A percentile compares a stretch with the other conserved stretches of the same genome.
phyloP scores from a whole-genome alignment of 202 grass and related monocot species.

The Miscanthus sacchariflorus region DNA sequence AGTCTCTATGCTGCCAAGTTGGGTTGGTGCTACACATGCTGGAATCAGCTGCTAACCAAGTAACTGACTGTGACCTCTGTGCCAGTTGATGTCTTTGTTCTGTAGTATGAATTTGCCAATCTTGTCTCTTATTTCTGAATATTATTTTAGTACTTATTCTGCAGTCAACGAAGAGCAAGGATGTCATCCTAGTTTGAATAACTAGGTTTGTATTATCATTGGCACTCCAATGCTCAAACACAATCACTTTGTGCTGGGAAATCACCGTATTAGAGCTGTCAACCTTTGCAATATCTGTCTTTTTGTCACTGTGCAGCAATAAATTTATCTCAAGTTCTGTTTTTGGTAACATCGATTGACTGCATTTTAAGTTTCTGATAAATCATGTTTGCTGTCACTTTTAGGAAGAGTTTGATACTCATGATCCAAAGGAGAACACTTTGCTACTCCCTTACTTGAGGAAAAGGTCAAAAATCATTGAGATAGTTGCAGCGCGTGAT shows the following conservation, averaged over 20 bases:
- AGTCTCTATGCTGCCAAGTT: conserved; percentile 23
- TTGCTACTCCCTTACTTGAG: conserved; percentile 73
- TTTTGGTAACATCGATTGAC: not conserved
- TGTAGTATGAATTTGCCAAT: not conserved
- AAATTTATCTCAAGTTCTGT: not conserved
- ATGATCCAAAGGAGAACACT: conserved; percentile 81
- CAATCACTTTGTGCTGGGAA: not conserved
- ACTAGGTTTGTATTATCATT: not conserved
- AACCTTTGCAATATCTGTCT: not conserved
- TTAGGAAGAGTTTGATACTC: conserved; percentile 94
- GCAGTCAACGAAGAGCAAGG: not conserved
- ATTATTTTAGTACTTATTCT: not conserved
- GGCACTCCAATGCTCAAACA: not conserved
- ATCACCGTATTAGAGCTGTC: not conserved
- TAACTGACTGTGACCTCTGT: not conserved
- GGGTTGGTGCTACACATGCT: not conserved
- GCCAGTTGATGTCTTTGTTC: not conserved
- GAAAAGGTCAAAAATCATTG: conserved; percentile 98
- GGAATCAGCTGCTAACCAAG: not conserved
- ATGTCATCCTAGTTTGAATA: conserved; percentile 12
- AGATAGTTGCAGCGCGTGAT: conserved; percentile 86
- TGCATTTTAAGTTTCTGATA: not conserved
- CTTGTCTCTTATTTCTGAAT: conserved; percentile 1
- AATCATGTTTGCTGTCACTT: conserved; percentile 37
- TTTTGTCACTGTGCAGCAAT: not conserved